Conservation (phyloP, 306 rosid species). For the Trifolium dubium region DNA sequence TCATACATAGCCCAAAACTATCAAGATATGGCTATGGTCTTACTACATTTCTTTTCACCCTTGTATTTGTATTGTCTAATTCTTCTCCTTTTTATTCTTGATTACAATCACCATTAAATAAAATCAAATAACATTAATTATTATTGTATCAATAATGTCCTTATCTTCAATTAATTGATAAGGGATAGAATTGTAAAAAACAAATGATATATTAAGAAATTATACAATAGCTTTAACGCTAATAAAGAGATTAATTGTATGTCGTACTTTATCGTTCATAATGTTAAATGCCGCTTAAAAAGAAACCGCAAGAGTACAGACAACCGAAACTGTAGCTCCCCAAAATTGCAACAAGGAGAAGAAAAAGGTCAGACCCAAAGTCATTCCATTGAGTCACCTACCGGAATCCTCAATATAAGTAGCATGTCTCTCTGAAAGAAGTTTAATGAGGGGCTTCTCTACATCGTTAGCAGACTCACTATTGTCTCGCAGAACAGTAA, state of each 20-base stretch:
- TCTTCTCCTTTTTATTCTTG: background rate
- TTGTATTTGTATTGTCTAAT: background rate
- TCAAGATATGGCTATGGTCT: background rate
- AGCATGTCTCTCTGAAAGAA: constrained; percentile 49
- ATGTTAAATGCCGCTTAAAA: background rate
- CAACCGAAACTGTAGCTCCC: background rate
- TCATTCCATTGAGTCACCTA: background rate
- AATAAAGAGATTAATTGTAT: background rate
- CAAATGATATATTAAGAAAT: background rate
- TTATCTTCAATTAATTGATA: background rate
- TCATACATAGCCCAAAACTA: background rate
- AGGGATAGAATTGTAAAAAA: background rate
- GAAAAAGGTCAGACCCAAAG: background rate
- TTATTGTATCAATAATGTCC: background rate
- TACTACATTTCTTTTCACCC: background rate
- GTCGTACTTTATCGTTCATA: background rate
- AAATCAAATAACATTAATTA: too few relatives aligned
- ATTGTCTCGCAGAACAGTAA: constrained; percentile 57
- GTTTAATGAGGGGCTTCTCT: constrained; percentile 71
- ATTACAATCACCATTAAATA: background rate
- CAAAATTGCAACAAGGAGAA: background rate
- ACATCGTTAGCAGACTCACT: constrained; percentile 59
- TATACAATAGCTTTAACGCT: background rate
- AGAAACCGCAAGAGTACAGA: background rate
- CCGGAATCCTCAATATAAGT: constrained; percentile 2